Percentiles rank a stretch among this genome's conserved stretches.
Conservation (phyloP, 1,139 yeast genomes). For the Pichia sp. region DNA sequence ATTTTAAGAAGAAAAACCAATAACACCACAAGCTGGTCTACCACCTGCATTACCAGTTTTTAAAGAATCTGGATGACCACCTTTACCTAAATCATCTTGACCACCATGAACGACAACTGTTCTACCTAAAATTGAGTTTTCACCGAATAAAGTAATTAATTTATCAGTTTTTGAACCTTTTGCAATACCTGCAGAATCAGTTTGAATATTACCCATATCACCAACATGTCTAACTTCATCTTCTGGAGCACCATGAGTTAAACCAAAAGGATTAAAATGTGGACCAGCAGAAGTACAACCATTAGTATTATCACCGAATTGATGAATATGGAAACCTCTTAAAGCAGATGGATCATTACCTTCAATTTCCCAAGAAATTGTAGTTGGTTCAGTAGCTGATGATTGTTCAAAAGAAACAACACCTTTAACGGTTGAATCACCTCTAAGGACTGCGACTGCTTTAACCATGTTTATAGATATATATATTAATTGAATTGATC, state of each 20-base stretch:
- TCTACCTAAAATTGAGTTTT: slow-evolving; percentile 85
- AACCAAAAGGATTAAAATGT: slow-evolving; percentile 90
- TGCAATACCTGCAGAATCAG: slow-evolving; percentile 84
- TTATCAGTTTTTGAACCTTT: slow-evolving; percentile 79
- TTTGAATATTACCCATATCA: slow-evolving; percentile 88
- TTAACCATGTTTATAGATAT: slow-evolving; percentile 7
- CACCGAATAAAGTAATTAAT: slow-evolving; percentile 75
- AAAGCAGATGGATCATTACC: slow-evolving; percentile 84
- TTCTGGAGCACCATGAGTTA: slow-evolving; percentile 92
- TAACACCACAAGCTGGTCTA: slow-evolving; percentile 99
- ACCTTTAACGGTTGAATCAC: slow-evolving; percentile 86
- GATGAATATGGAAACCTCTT: slow-evolving; percentile 97
- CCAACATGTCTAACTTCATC: slow-evolving; percentile 92
- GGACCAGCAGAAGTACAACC: slow-evolving; percentile 99
- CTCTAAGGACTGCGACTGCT: slow-evolving; percentile 90
- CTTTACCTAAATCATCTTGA: slow-evolving; percentile 92
- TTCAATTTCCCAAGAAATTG: slow-evolving; percentile 75
- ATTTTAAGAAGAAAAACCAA: slow-evolving; percentile 52
- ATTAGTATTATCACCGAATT: slow-evolving; percentile 97
- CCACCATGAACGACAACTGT: slow-evolving; percentile 95
- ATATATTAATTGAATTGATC: background rate
- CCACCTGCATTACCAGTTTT: slow-evolving; percentile 99
- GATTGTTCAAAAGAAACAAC: slow-evolving; percentile 79
- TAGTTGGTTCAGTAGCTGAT: slow-evolving; percentile 73
- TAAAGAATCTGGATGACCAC: slow-evolving; percentile 88